These are phyloP conservation scores for Calonectria crousiana DNA, from an alignment of 2,329 filamentous ascomycete genomes.

Conservation along the genomic window DNA sequence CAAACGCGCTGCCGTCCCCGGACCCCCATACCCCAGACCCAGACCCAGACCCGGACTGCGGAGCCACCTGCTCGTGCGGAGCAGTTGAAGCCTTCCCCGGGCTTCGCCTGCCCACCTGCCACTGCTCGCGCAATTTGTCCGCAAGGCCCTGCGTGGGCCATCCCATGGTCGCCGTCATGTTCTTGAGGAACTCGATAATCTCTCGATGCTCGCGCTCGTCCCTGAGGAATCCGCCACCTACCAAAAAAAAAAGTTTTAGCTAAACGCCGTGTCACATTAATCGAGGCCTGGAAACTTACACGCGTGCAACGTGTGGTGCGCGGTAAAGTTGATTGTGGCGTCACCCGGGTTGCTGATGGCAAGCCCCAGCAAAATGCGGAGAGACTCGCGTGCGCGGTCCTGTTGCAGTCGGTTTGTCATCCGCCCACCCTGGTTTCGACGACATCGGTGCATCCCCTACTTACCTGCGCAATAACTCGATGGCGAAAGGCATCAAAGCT, in stretches of 20 bases:
- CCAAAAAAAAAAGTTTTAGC: background rate
- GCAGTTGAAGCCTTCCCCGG: conserved; percentile 21
- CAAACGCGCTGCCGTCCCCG: background rate
- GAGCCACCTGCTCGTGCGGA: conserved; percentile 22
- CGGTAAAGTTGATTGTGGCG: conserved; percentile 42
- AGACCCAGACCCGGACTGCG: conserved; percentile 4
- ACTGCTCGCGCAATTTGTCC: conserved; percentile 28
- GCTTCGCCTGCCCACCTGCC: conserved; percentile 20
- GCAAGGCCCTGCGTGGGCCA: conserved; percentile 31
- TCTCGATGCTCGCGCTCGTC: conserved; percentile 28
- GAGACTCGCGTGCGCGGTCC: conserved; percentile 38
- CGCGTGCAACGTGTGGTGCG: conserved; percentile 42
- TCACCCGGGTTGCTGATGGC: conserved; percentile 43
- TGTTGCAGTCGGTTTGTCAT: conserved; percentile 4
- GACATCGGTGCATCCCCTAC: background rate
- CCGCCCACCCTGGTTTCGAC: background rate
- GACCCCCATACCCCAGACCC: conserved; percentile 20
- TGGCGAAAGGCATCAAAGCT: conserved; percentile 38
- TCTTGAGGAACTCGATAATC: conserved; percentile 26
- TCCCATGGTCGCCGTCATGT: conserved; percentile 31
- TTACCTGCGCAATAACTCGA: conserved; percentile 36
- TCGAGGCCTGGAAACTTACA: conserved; percentile 31
- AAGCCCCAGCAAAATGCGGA: conserved; percentile 41
- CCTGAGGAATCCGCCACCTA: conserved; percentile 31
- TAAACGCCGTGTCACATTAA: background rate